Evolutionary conservation across 2,329 filamentous ascomycete species (phyloP), one percentile per base, ranked within the genome.

Genomic region (Fusarium sp.): DNA sequence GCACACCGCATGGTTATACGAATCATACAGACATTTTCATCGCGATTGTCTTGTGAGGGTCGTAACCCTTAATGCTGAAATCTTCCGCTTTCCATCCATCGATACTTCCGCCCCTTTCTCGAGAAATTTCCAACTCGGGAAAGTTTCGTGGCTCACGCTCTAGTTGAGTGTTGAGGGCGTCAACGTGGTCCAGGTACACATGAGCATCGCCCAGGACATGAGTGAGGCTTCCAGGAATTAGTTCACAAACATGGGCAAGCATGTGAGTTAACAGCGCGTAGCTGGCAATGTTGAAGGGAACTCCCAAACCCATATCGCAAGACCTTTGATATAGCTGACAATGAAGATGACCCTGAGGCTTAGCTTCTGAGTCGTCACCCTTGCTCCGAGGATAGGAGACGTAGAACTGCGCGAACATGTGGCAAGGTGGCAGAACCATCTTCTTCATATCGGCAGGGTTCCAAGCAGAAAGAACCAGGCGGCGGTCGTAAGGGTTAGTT

Each of bases 141-240:
- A 98, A 98, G 0, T 90, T 88, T 17, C 90, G 89, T 32, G 96
- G 96, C 80, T 95, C 93, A 13, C 96, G 87, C 80, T 90, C 88
- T 39, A 98, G 81, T 84, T 99, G 96, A 63, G 90, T 88, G 79
- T 92, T 89, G 66, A 99, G 85, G 18, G 96, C 95, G 61, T 97
- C 95, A 13, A 97, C 89, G 81, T 99, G 96, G 81, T 99, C 96
- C 13, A 92, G 84, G 83, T 99, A 99, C 3, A 99, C 92, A 83
- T 99, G 96, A n/a, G 96, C 94, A 82, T 99, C 96, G 20, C 96
- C 96, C 95, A 99, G 97, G 55, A 95, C 95, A 83, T 98, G 96
- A 44, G 95, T 96, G 71, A 99, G 88, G 58, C 90, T 96, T 0
- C 96, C 96, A 0, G 96, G 95, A 2, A 94, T 89, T 62, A 99